These are phyloP conservation scores for Ophiostoma quercus DNA, from an alignment of 2,329 filamentous ascomycete species.

Conservation along the genomic window DNA sequence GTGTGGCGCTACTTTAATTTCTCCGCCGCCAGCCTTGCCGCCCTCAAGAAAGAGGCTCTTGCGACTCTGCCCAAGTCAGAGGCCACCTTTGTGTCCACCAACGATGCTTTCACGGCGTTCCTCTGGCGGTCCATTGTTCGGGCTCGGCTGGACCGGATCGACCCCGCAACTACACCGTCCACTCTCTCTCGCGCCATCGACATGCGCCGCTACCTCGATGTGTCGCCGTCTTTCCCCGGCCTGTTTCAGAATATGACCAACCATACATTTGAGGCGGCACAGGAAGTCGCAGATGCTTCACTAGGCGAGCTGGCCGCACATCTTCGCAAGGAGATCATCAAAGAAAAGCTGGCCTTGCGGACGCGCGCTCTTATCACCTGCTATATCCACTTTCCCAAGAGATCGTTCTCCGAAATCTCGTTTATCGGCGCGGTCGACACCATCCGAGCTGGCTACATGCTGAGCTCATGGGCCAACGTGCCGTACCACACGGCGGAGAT, in stretches of 20 bases:
- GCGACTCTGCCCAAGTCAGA: neutral
- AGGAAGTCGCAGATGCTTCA: neutral
- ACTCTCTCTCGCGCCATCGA: neutral
- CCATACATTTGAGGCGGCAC: neutral
- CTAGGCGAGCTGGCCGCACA: neutral
- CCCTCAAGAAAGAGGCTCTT: neutral
- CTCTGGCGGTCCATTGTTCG: neutral
- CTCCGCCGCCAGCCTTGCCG: neutral
- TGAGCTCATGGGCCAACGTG: slow-evolving; percentile 3
- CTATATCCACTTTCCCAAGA: neutral
- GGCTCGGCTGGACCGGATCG: neutral
- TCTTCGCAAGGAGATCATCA: neutral
- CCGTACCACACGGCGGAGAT: neutral
- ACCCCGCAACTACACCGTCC: neutral
- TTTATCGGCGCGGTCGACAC: neutral
- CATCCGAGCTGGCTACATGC: neutral
- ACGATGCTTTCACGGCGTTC: neutral
- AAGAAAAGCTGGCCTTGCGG: neutral
- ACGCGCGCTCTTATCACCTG: neutral
- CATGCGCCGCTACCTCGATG: neutral
- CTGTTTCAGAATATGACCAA: neutral
- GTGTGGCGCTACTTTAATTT: neutral
- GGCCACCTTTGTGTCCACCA: neutral
- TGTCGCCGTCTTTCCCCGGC: neutral
- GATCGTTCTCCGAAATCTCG: neutral